Conservation (phyloP, 768 basidiomycete species). For the Kwoniella sp. region DNA sequence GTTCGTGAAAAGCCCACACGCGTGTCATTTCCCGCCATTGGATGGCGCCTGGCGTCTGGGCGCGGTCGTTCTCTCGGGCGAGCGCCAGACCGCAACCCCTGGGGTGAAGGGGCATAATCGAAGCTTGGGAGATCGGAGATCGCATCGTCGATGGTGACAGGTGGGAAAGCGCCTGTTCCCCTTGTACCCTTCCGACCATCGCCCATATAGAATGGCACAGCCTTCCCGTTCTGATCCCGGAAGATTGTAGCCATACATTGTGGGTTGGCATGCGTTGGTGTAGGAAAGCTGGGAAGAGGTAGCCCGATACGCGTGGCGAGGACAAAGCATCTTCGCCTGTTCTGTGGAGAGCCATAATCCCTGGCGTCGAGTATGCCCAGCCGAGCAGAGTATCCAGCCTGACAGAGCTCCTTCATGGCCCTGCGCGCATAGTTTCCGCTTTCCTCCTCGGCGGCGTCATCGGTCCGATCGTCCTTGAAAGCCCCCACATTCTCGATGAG, state of each 20-base stretch:
- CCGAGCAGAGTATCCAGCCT: conserved; percentile 22
- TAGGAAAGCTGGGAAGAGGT: conserved; percentile 19
- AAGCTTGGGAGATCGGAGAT: conserved; percentile 24
- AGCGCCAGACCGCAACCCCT: background rate
- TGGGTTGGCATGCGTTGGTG: conserved; percentile 29
- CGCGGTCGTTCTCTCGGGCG: background rate
- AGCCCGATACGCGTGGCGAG: conserved; percentile 18
- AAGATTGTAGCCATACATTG: conserved; percentile 7
- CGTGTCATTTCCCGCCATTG: background rate
- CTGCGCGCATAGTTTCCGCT: conserved; percentile 14
- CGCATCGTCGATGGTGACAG: conserved; percentile 27
- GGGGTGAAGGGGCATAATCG: conserved; percentile 12
- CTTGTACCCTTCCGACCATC: conserved; percentile 15
- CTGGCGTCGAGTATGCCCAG: conserved; percentile 21
- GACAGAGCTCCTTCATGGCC: conserved; percentile 13
- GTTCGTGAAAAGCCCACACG: conserved; percentile 10
- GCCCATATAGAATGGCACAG: conserved; percentile 7
- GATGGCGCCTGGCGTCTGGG: background rate
- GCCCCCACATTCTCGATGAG: conserved; percentile 32
- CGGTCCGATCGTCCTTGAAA: conserved; percentile 14
- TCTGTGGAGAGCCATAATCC: conserved; percentile 31
- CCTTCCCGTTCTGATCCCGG: background rate
- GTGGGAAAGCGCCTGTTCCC: conserved; percentile 18
- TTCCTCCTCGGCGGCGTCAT: background rate
- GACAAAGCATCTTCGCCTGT: conserved; percentile 24